A percentile compares a stretch with the other conserved stretches of the same genome.
These are phyloP conservation scores for Penicillium malachiteum DNA, from an alignment of 495 filamentous ascomycete species.

Conservation along the genomic window DNA sequence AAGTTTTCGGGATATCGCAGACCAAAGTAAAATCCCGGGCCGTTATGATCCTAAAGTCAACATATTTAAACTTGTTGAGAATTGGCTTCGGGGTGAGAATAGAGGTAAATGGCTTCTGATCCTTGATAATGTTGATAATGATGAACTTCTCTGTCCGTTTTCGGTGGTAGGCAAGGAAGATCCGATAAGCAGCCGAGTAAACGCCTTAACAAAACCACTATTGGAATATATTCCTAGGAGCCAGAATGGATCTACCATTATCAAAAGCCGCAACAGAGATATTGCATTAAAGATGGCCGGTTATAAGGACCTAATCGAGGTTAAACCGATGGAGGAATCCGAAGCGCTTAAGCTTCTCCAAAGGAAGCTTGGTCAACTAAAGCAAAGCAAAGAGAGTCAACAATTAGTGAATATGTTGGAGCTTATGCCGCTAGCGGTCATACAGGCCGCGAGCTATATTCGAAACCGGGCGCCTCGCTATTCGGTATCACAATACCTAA, in stretches of 20 bases:
- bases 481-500: slow-evolving; percentile 30
- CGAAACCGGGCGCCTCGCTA: slow-evolving; percentile 7
- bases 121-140: slow-evolving; percentile 8
- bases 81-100: slow-evolving; percentile 30
- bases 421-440: slow-evolving; percentile 27
- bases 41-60: slow-evolving; percentile 35
- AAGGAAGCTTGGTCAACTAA: slow-evolving; percentile 29
- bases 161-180: neutral
- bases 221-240: neutral
- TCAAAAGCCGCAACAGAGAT: slow-evolving; percentile 29
- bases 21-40: slow-evolving; percentile 31
- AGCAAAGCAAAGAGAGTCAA: slow-evolving; percentile 12
- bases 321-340: slow-evolving; percentile 32
- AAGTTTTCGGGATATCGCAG: slow-evolving; percentile 38
- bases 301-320: slow-evolving; percentile 33
- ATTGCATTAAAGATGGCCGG: slow-evolving; percentile 24
- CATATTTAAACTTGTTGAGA: slow-evolving; percentile 37
- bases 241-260: neutral
- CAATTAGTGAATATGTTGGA: slow-evolving; percentile 36
- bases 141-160: neutral
- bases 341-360: slow-evolving; percentile 38
- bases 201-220: neutral
- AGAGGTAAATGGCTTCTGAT: slow-evolving; percentile 20
- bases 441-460: slow-evolving; percentile 49
- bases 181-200: neutral